A percentile compares a stretch with the other conserved stretches of the same genome.
phyloP scores from a whole-genome alignment of 2,329 filamentous ascomycete genomes.

The Tolypocladium ophioglossoides region DNA sequence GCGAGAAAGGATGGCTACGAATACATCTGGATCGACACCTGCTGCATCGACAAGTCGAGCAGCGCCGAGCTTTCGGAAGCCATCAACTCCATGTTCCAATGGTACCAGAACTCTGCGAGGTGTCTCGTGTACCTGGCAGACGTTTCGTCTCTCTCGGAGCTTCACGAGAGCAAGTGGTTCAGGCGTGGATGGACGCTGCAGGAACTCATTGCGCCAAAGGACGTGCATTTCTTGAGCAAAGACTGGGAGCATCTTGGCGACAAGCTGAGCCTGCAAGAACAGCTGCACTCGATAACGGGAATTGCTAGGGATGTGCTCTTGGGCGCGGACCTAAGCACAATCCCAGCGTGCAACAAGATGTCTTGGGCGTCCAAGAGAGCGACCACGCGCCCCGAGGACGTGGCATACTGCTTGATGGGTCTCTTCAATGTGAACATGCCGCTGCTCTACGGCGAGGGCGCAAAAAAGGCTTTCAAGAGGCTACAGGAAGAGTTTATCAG shows the following conservation, averaged over 20 bases:
- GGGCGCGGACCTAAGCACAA: not conserved
- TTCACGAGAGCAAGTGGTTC: conserved; percentile 13
- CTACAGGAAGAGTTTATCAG: conserved; percentile 7
- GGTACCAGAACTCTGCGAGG: conserved; percentile 12
- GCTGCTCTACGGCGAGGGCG: conserved; percentile 9
- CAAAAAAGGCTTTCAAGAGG: conserved; percentile 2
- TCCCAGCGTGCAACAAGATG: conserved; percentile 5
- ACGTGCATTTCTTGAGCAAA: conserved; percentile 3
- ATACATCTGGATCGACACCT: conserved; percentile 17
- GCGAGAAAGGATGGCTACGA: conserved; percentile 9
- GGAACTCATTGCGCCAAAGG: conserved; percentile 8
- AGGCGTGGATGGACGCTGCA: conserved; percentile 9
- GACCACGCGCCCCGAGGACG: conserved; percentile 9
- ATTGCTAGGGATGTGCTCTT: not conserved
- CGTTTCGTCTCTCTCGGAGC: not conserved
- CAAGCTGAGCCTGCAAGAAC: conserved; percentile 1
- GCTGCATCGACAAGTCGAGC: conserved; percentile 16
- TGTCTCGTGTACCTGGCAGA: conserved; percentile 16
- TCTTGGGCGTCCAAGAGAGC: conserved; percentile 7
- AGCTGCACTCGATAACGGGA: not conserved
- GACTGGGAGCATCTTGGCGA: conserved; percentile 3
- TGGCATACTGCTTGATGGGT: conserved; percentile 10
- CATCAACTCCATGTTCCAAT: conserved; percentile 16
- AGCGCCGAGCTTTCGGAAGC: conserved; percentile 14
- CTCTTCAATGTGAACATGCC: conserved; percentile 10